A percentile compares a stretch with the other conserved stretches of the same genome.
These are phyloP conservation scores for Agastache rugosa DNA, from an alignment of 257 asterid species.

Conservation along the genomic window DNA sequence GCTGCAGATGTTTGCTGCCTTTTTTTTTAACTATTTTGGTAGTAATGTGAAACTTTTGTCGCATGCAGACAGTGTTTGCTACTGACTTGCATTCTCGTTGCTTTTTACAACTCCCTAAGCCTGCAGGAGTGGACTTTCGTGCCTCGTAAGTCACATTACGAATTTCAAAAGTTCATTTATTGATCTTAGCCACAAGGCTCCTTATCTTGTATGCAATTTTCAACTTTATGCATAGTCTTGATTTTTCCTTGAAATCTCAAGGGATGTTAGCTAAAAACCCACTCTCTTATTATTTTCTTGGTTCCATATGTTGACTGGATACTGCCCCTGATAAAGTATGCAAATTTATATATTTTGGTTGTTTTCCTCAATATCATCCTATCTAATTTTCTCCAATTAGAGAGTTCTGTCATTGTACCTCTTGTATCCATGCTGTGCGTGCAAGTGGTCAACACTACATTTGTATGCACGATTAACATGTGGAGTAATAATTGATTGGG, in stretches of 20 bases:
- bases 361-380: background rate
- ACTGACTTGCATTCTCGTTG: slow-evolving; percentile 91
- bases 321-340: background rate
- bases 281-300: background rate
- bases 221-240: background rate
- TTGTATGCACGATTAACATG: background rate
- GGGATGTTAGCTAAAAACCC: slow-evolving; percentile 1
- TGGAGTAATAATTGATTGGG: background rate
- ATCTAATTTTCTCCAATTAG: background rate
- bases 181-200: slow-evolving; percentile 16
- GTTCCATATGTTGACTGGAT: slow-evolving; percentile 13
- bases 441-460: background rate
- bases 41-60: slow-evolving; percentile 32
- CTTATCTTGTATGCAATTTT: slow-evolving; percentile 3
- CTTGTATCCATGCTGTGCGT: background rate
- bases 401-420: background rate
- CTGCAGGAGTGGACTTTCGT: slow-evolving; percentile 95
- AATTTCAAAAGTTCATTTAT: slow-evolving; percentile 23
- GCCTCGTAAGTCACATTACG: slow-evolving; percentile 79
- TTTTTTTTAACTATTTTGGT: slow-evolving; percentile 13
- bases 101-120: slow-evolving; percentile 87
- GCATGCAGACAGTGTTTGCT: slow-evolving; percentile 81
- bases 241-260: background rate
- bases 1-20: slow-evolving; percentile 16
- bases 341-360: background rate